Evolutionary conservation across 2,329 filamentous ascomycete genomes (phyloP), one percentile per base, ranked within the genome.

Genomic region (Aspergillus fumigatiaffinis): DNA sequence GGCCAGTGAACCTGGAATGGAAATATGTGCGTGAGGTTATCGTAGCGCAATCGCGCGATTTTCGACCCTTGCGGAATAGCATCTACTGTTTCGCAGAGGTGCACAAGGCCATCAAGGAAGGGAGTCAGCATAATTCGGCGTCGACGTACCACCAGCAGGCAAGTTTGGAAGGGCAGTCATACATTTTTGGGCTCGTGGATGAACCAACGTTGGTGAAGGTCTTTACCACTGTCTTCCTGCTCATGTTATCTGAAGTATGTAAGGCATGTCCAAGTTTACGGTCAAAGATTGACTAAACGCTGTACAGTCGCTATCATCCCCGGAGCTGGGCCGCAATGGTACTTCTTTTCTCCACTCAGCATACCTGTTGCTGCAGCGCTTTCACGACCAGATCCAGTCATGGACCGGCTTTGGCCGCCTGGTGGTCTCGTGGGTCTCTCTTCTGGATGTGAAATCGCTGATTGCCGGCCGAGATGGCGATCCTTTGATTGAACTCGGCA

Each of bases 381-480:
- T 71, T 26, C 58, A 67, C 21, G 25, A 50, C n/a, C 66, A 63
- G n/a, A 73, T 64, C 3, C 56, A 53, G 28, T 47, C 55, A 17
- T 73, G 70, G 71, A 68, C 60, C 3, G 70, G 70, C 0, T 55
- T 72, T 9, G 67, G 64, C 0, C 59, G 63, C 50, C 52, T 73
- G 12, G 54, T 71, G 29, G 65, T 68, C 25, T 68, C 71, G 21
- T 73, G 71, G 71, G 61, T 73, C 2, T 71, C 66, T 2, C 62
- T 73, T 7, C 63, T 73, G 4, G 71, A 73, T 50, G 66, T 73
- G 52, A 73, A 73, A 61, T 63, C 71, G 23, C 60, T 73, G 6
- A 70, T 73, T 20, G 71, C 71, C 23, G 71, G 71, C 25, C 70
- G 71, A 20, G 71, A 72, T 17, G 71, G 71, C 12, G 70, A 73